Base-by-base conservation (phyloP, 2,329 filamentous ascomycete species). In the Botryotinia calthae region DNA sequence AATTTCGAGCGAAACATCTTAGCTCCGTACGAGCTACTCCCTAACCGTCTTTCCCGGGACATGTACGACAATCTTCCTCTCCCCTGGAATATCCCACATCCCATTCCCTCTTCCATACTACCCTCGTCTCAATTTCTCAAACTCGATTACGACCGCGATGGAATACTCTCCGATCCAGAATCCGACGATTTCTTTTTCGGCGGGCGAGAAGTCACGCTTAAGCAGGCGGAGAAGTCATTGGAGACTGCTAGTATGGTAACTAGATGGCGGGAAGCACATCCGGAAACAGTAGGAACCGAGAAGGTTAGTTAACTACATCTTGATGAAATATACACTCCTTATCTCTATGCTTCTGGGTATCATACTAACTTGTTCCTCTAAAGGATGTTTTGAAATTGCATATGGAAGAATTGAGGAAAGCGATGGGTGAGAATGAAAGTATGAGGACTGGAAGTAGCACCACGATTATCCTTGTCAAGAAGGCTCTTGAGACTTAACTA, bases 51-150 rank as follows among this genome's bases (percentile, higher is more conserved):
- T 6, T 79, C 81, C 0, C 77, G 80, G 3, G 77, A 81, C 6
- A 77, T 82, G 68, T 87, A 87, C 74, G 77, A 78, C 7, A 75
- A 82, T 9, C 79, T 87, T 0, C 69, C 74, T 4, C 76, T 87
- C 10, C 86, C 85, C 0, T 88, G 86, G 86, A 78, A 78, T 12
- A 54, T 82, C 16, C 75, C 76, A 2, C 73, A 75, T 1, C 72
- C 79, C 1, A 76, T 80, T 0, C 44, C 74, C 4, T 76, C 73
- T 4, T 37, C 64, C 46, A 40, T 51, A 20, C 82, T 86, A 76
- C 76, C 80, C 0, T 61, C 81, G 73, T 72, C 70, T 0, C 74
- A 77, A 1, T 84, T 82, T 67, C 69, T 80, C 37, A 79, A 82
- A 18, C 78, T 77, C 58, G 81, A 82, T 7, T 85, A 81, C 81